phyloP scores from a whole-genome alignment of 371 early-diverging fungal genomes.

The Mucor ambiguus region DNA sequence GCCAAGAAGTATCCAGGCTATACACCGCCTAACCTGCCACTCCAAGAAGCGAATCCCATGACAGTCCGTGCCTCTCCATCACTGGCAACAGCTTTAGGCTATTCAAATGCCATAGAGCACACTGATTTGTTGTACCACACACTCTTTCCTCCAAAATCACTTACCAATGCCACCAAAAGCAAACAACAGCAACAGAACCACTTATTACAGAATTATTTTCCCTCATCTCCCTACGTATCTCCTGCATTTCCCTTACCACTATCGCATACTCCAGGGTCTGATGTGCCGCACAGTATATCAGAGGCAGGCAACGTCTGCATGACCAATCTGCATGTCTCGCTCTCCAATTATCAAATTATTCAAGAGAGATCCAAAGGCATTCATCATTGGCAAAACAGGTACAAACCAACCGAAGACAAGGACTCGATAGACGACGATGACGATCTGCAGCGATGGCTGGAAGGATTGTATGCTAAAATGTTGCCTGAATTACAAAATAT shows the following conservation, averaged over 20 bases:
- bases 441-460: neutral
- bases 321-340: conserved; percentile 61
- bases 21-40: conserved; percentile 35
- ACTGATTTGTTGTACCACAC: conserved; percentile 10
- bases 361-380: conserved; percentile 49
- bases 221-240: neutral
- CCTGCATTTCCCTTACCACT: conserved; percentile 8
- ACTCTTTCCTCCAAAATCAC: conserved; percentile 8
- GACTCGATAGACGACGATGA: neutral
- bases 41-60: conserved; percentile 15
- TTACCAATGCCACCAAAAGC: neutral
- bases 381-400: conserved; percentile 34
- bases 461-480: conserved; percentile 29
- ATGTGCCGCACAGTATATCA: conserved; percentile 56
- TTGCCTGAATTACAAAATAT: conserved; percentile 48
- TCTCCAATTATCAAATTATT: conserved; percentile 62
- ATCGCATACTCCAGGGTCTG: conserved; percentile 4
- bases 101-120: neutral
- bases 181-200: conserved; percentile 1
- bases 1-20: conserved; percentile 64
- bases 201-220: neutral
- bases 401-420: neutral
- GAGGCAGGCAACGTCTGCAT: conserved; percentile 65
- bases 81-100: conserved; percentile 18
- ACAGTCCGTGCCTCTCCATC: neutral